phyloP scores from a whole-genome alignment of 1,284 basidiomycete genomes.

The Tylopilus orsonianus region DNA sequence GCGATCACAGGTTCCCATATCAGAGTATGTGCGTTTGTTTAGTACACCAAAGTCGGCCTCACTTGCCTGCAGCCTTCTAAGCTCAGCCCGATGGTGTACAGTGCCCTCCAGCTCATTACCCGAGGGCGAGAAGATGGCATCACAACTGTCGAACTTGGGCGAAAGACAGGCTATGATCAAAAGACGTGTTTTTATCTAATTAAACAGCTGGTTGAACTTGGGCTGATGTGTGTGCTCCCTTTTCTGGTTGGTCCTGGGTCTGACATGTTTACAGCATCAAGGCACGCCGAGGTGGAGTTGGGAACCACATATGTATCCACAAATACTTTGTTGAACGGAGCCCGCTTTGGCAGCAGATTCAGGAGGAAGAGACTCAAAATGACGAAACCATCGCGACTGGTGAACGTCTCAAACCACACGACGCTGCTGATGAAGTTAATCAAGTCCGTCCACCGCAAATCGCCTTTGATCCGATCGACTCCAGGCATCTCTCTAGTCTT shows the following conservation, averaged over 20 bases:
- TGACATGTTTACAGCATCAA: slow-evolving; percentile 53
- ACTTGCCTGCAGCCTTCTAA: slow-evolving; percentile 58
- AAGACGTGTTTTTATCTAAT: slow-evolving; percentile 88
- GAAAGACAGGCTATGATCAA: slow-evolving; percentile 81
- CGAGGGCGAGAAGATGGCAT: slow-evolving; percentile 76
- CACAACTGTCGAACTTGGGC: slow-evolving; percentile 76
- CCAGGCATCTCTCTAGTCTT: slow-evolving; percentile 71
- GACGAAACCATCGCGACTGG: slow-evolving; percentile 27
- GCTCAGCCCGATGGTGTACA: slow-evolving; percentile 81
- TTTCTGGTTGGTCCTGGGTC: slow-evolving; percentile 1
- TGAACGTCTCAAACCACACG: slow-evolving; percentile 30
- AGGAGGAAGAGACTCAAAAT: slow-evolving; percentile 58
- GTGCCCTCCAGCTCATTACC: slow-evolving; percentile 83
- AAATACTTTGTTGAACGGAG: slow-evolving; percentile 76
- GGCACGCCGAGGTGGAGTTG: slow-evolving; percentile 72
- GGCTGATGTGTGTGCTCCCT: slow-evolving; percentile 61
- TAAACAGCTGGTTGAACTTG: slow-evolving; percentile 68
- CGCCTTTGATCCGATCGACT: slow-evolving; percentile 70
- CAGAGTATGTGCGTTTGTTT: slow-evolving; percentile 46
- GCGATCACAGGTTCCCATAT: slow-evolving; percentile 84
- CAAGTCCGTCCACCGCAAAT: slow-evolving; percentile 33
- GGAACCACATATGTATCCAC: slow-evolving; percentile 73
- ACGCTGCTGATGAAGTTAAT: slow-evolving; percentile 31
- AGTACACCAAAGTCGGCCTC: neutral
- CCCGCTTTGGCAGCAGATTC: slow-evolving; percentile 67